Conservation (phyloP, 805 yeast species). For the Candida sonorensis region DNA sequence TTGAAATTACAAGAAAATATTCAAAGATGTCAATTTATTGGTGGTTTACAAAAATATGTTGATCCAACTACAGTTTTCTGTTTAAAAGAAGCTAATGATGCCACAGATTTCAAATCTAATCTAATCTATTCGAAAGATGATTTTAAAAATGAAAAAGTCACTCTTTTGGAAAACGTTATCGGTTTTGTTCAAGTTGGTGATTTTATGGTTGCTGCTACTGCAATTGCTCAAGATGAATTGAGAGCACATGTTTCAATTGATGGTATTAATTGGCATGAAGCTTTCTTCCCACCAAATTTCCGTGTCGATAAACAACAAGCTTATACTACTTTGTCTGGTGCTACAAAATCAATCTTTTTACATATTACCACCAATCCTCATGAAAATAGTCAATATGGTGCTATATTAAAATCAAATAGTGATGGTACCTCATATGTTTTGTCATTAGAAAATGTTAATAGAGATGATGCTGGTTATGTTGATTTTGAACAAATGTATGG, state of each 20-base stretch:
- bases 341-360: conserved; percentile 61
- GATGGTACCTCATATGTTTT: conserved; percentile 80
- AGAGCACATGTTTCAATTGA: conserved; percentile 67
- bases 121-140: conserved; percentile 44
- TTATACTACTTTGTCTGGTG: conserved; percentile 70
- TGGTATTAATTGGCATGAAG: conserved; percentile 66
- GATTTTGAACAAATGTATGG: conserved; percentile 81
- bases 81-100: conserved; percentile 36
- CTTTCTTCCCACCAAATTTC: conserved; percentile 64
- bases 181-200: conserved; percentile 69
- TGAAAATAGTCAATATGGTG: conserved; percentile 58
- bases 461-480: conserved; percentile 66
- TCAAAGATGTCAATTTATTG: conserved; percentile 58
- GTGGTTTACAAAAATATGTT: conserved; percentile 36
- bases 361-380: conserved; percentile 65
- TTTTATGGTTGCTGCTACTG: conserved; percentile 64
- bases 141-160: conserved; percentile 34
- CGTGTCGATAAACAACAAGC: conserved; percentile 53
- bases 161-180: conserved; percentile 46
- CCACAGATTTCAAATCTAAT: conserved; percentile 25
- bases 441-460: conserved; percentile 61
- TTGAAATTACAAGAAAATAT: conserved; percentile 45
- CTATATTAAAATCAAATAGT: conserved; percentile 75
- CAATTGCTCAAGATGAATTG: conserved; percentile 41
- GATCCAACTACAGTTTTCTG: conserved; percentile 56